These are phyloP conservation scores for Orbilia oligospora DNA, from an alignment of 2,329 filamentous ascomycete species.

Conservation along the genomic window DNA sequence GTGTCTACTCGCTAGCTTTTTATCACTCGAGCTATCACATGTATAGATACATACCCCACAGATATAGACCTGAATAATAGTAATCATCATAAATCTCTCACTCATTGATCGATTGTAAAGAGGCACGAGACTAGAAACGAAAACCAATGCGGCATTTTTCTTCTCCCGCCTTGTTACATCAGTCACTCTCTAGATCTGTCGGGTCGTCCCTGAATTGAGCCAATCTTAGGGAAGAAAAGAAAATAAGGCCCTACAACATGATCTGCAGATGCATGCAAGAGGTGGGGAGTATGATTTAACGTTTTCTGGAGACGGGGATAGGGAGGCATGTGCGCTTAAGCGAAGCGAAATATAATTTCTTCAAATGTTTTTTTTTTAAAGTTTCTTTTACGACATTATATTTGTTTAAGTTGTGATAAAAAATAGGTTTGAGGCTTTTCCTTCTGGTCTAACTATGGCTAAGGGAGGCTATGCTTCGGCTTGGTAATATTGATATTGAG, in stretches of 20 bases:
- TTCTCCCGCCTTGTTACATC: neutral
- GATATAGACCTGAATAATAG: neutral
- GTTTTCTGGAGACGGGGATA: constrained; percentile 20
- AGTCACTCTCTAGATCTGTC: neutral
- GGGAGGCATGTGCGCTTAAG: constrained; percentile 1
- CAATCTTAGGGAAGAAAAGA: too few species aligned
- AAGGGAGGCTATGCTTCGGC: neutral
- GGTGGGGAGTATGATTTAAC: constrained; percentile 8
- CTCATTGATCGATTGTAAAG: neutral
- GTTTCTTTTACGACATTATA: neutral
- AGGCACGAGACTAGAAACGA: constrained; percentile 11
- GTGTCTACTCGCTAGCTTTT: constrained; percentile 33
- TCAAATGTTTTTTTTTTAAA: constrained; percentile 23
- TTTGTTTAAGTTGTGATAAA: too few species aligned
- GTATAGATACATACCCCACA: neutral
- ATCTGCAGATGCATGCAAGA: constrained; percentile 59
- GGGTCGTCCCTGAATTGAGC: constrained; percentile 31
- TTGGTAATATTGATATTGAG: constrained; percentile 10
- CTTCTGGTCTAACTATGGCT: neutral
- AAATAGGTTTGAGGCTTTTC: neutral
- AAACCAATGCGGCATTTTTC: constrained; percentile 56
- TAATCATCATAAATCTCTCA: constrained; percentile 19
- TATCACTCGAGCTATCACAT: constrained; percentile 35
- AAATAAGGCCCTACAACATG: constrained; percentile 21
- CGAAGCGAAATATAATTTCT: constrained; percentile 16